Evolutionary conservation across 2,329 filamentous ascomycete species (phyloP), one percentile per base, ranked within the genome.

Genomic region (Dactylonectria estremocensis): DNA sequence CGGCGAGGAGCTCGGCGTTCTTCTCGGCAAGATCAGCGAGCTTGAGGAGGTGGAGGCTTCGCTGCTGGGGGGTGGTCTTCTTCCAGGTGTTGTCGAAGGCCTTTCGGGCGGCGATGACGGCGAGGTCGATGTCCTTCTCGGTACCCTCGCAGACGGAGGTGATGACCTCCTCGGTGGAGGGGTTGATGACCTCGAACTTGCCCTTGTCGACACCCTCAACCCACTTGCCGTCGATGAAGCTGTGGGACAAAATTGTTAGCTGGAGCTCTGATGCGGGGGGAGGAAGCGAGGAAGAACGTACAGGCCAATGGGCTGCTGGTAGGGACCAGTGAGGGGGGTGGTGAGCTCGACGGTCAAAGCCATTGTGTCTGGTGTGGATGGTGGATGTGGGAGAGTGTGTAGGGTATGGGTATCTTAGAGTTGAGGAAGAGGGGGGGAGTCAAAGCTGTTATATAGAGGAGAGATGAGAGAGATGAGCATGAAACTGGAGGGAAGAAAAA

Each of bases 191-290:
- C 84, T 97, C 94, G 79, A 97, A 96, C 74, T 92, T 95, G 89
- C 94, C 92, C 85, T 95, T 95, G 76, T 97, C 93, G 71, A 92
- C 91, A 80, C 90, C 88, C 77, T 83, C 81, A 72, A 97, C 90
- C 85, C 92, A 98, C 83, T 98, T 92, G 83, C 95, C 95, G 89
- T 96, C 95, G 89, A 97, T 96, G 88, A 94, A 96, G 69, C 92
- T 94, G 77, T 28, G 24, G 7, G 24, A 28, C 24, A 10, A 20
- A 22, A 55, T 7, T 24, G 8, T 35, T 50, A 20, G 35, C 5
- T 31, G 5, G 11, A n/a, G 16, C 58, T 28, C 48, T 64, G 59
- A 20, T 22, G 18, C 24, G 48, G 53, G 40, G 33, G 40, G 45
- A 57, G 49, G 5, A n/a, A 59, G 24, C 7, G 24, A 28, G 24